These are phyloP conservation scores for Tulasnella sp. DNA, from an alignment of 768 basidiomycete genomes.

Conservation along the genomic window DNA sequence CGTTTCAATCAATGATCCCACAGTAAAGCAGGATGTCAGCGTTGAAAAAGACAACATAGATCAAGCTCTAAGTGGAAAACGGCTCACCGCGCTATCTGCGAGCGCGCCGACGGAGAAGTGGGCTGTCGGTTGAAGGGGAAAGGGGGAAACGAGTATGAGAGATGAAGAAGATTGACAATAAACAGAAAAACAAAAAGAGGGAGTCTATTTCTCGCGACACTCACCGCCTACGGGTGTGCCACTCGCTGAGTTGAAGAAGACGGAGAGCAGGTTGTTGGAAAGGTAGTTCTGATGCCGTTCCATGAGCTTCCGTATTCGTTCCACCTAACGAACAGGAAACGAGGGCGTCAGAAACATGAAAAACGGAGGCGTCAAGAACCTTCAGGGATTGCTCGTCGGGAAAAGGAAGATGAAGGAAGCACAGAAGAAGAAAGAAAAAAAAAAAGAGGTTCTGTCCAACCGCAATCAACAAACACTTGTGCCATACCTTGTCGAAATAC, in stretches of 20 bases:
- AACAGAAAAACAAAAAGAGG: no score
- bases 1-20: no score
- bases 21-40: no score
- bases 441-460: conserved; percentile 9
- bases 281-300: not conserved
- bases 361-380: not conserved
- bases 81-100: conserved; percentile 9
- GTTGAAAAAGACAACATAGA: no score
- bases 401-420: not conserved
- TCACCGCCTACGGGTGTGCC: not conserved
- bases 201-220: not conserved
- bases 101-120: conserved; percentile 8
- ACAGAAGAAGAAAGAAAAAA: not conserved
- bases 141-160: not conserved
- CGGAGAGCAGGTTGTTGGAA: not conserved
- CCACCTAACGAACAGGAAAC: not conserved
- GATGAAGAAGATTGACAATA: not conserved
- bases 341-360: no score
- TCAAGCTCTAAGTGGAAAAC: not conserved
- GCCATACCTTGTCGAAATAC: conserved; percentile 29
- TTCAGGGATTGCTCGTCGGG: no score
- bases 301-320: conserved; percentile 3
- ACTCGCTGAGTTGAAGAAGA: not conserved
- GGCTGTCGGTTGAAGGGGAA: not conserved
- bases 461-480: no score